Evolutionary conservation across 192 early-diverging fungal species (phyloP).

Genomic region (Helicostylum pulchrum): DNA sequence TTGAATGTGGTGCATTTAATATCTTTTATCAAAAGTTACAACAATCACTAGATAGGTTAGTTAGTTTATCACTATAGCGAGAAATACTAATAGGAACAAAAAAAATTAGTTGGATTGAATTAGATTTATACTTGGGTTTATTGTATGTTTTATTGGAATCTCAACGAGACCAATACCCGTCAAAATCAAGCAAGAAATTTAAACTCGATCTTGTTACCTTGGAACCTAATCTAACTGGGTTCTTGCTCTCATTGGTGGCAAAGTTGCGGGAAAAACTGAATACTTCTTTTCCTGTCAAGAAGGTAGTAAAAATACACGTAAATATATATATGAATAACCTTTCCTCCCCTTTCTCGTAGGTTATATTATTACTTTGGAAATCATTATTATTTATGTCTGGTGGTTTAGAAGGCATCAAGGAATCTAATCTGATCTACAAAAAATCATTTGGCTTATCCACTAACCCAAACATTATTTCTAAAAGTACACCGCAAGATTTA

Average conservation of each 20-base stretch:
- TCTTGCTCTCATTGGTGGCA: slow-evolving; percentile 60
- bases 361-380: slow-evolving; percentile 71
- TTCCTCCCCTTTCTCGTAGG: too few relatives aligned
- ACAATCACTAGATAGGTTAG: slow-evolving; percentile 51
- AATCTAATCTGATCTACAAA: slow-evolving; percentile 48
- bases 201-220: slow-evolving; percentile 22
- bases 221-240: slow-evolving; percentile 48
- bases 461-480: slow-evolving; percentile 34
- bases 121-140: slow-evolving; percentile 56
- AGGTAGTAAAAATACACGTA: slow-evolving; percentile 37
- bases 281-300: slow-evolving; percentile 68
- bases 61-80: slow-evolving; percentile 23
- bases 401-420: slow-evolving; percentile 43
- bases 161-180: slow-evolving; percentile 33
- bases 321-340: too few relatives aligned
- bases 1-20: slow-evolving; percentile 57
- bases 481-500: slow-evolving; percentile 64
- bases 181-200: neutral
- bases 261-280: slow-evolving; percentile 61
- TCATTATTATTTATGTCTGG: slow-evolving; percentile 60
- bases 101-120: slow-evolving; percentile 37
- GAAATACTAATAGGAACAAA: slow-evolving; percentile 15
- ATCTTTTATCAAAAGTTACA: slow-evolving; percentile 55
- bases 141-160: slow-evolving; percentile 62
- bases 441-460: slow-evolving; percentile 42